These are phyloP conservation scores for Acmispon strigosus DNA, from an alignment of 306 rosid species.

Conservation along the genomic window DNA sequence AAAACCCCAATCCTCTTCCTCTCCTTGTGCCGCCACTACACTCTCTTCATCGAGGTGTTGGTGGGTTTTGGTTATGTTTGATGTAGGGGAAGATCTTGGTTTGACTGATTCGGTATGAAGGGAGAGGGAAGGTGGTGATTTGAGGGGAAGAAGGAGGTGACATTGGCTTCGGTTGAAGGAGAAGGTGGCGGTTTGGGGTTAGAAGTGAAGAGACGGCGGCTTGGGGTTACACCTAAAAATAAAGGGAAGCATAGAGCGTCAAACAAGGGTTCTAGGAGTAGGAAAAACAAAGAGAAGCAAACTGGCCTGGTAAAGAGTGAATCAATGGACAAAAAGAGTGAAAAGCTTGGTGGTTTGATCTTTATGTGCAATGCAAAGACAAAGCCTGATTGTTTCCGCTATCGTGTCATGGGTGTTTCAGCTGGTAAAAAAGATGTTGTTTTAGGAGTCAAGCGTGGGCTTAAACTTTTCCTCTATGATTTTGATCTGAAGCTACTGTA, in stretches of 20 bases:
- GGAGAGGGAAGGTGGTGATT: too few relatives aligned
- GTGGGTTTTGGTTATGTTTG: too few relatives aligned
- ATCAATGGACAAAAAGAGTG: slow-evolving; percentile 25
- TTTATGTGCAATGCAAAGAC: slow-evolving; percentile 95
- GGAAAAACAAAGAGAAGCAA: slow-evolving; percentile 19
- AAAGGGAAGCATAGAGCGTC: slow-evolving; percentile 26
- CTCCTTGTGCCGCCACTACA: too few relatives aligned
- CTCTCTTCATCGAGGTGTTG: too few relatives aligned
- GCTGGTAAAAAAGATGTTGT: slow-evolving; percentile 53
- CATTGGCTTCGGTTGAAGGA: too few relatives aligned
- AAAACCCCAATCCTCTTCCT: too few relatives aligned
- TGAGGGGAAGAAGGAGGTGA: too few relatives aligned
- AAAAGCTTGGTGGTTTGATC: slow-evolving; percentile 76
- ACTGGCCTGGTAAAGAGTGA: slow-evolving; percentile 20
- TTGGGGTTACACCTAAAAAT: slow-evolving; percentile 20
- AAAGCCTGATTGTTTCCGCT: slow-evolving; percentile 80
- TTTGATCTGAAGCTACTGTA: slow-evolving; percentile 84
- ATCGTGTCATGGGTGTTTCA: slow-evolving; percentile 75
- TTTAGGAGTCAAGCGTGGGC: slow-evolving; percentile 59
- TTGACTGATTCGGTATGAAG: too few relatives aligned
- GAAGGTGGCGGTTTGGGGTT: too few relatives aligned
- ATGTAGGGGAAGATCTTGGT: too few relatives aligned
- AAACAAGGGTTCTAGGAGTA: slow-evolving; percentile 22
- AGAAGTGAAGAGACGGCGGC: too few relatives aligned
- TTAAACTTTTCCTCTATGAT: slow-evolving; percentile 80